Base-by-base conservation (phyloP, 2,329 filamentous ascomycete species). In the Fonsecaea multimorphosa region DNA sequence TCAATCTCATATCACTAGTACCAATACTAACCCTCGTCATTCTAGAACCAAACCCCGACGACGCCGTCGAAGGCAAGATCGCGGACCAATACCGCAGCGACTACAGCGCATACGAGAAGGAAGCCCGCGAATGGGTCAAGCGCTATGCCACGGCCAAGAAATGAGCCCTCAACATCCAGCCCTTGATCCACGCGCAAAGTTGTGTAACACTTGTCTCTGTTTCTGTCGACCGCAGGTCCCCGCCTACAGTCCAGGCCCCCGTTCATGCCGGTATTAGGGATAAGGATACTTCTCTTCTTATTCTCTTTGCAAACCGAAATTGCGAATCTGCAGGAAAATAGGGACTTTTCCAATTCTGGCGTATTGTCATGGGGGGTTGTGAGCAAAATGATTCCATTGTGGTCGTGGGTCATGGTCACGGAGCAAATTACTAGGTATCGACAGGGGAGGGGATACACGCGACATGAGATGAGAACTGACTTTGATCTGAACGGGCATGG, bases 21-120 rank as follows among this genome's bases (percentile, higher is more conserved):
- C 22, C 27, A 27, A 54, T 27, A 14, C 19, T 3, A 24, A 34
- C 27, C 34, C 34, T 2, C 1, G 12, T 32, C 12, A 8, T 61
- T 22, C 29, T 86, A 67, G 91, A 93, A 80, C 93, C 93, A 1
- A 91, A 93, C 82, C 89, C 91, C 6, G 93, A 96, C 73, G 93
- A 97, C 79, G 91, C 93, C 31, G 90, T 97, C 70, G 93, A 97
- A 84, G 83, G 88, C 2, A 84, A 89, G 70, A 96, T 97, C 76
- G 93, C 92, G 24, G 91, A 96, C 67, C 89, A 96, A 82, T 97
- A 86, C 79, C 87, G 87, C 76, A 85, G 83, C 69, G 86, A 93
- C 73, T 82, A 85, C 51, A 79, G 81, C 57, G 85, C 84, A 70
- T 97, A 91, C 75, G 88, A 93, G 64, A 90, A 90, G 83, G 89